Evolutionary conservation across 2,329 filamentous ascomycete genomes (phyloP).

Genomic region (Exophiala alcalophila): DNA sequence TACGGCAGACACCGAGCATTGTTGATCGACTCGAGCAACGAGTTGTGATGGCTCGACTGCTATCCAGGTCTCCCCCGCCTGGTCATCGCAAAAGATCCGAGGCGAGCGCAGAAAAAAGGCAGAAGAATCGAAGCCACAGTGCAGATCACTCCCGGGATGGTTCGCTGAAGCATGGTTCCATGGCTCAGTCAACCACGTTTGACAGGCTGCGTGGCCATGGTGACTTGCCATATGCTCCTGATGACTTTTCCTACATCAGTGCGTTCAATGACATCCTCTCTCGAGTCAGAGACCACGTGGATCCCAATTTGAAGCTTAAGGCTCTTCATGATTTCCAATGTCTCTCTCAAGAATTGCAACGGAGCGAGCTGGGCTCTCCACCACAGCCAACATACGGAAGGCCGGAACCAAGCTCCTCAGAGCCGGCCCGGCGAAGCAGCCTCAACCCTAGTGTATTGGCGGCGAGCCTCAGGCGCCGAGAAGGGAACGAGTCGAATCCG

Average conservation of each 20-base stretch:
- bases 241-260: conserved; percentile 12
- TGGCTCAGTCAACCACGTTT: conserved; percentile 1
- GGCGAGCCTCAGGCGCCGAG: conserved; percentile 11
- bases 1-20: conserved; percentile 63
- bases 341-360: conserved; percentile 62
- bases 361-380: conserved; percentile 1
- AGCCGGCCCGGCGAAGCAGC: conserved; percentile 21
- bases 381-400: not conserved
- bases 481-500: conserved; percentile 21
- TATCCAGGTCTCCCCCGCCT: not conserved
- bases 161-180: not conserved
- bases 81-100: not conserved
- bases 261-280: conserved; percentile 59
- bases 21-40: conserved; percentile 20
- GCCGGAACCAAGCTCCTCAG: not conserved
- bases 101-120: not conserved
- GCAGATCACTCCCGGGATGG: conserved; percentile 1
- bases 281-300: conserved; percentile 85
- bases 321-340: conserved; percentile 79
- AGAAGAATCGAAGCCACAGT: conserved; percentile 16
- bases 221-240: not conserved
- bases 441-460: conserved; percentile 20
- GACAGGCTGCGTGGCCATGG: not conserved
- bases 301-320: conserved; percentile 80
- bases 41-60: conserved; percentile 39